These are phyloP conservation scores for Citrus reticulata DNA, from an alignment of 345 rosid species.

Conservation along the genomic window DNA sequence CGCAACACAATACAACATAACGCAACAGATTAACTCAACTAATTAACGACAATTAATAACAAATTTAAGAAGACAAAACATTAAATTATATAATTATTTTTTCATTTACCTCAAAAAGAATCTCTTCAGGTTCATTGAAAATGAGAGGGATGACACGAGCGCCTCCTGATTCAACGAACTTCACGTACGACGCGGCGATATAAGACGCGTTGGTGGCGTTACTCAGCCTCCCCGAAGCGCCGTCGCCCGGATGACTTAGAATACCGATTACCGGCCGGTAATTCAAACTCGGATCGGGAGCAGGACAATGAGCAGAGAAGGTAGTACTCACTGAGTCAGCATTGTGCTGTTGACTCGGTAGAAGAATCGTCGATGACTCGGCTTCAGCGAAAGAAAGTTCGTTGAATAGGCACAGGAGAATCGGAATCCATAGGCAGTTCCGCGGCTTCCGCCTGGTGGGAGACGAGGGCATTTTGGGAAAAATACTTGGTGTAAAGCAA, in stretches of 20 bases:
- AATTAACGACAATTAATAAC: neutral
- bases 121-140: slow-evolving; percentile 59
- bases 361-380: slow-evolving; percentile 34
- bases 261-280: slow-evolving; percentile 81
- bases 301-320: slow-evolving; percentile 31
- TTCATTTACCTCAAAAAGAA: slow-evolving; percentile 53
- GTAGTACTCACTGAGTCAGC: neutral
- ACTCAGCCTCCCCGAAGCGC: slow-evolving; percentile 75
- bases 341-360: slow-evolving; percentile 36
- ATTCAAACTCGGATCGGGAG: slow-evolving; percentile 49
- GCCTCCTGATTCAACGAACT: slow-evolving; percentile 90
- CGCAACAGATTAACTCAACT: neutral
- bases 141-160: slow-evolving; percentile 88
- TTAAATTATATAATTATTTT: too few relatives aligned
- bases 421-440: slow-evolving; percentile 46
- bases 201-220: slow-evolving; percentile 50
- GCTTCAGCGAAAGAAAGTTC: slow-evolving; percentile 35
- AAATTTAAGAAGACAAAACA: too few relatives aligned
- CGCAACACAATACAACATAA: neutral
- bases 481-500: too few relatives aligned
- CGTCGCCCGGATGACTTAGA: slow-evolving; percentile 82
- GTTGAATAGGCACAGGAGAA: slow-evolving; percentile 45
- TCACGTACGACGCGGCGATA: slow-evolving; percentile 87
- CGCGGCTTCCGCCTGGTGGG: slow-evolving; percentile 18
- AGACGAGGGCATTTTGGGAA: slow-evolving; percentile 2